phyloP scores from a whole-genome alignment of 2,329 filamentous ascomycete species.

The Stylonectria norvegica region DNA sequence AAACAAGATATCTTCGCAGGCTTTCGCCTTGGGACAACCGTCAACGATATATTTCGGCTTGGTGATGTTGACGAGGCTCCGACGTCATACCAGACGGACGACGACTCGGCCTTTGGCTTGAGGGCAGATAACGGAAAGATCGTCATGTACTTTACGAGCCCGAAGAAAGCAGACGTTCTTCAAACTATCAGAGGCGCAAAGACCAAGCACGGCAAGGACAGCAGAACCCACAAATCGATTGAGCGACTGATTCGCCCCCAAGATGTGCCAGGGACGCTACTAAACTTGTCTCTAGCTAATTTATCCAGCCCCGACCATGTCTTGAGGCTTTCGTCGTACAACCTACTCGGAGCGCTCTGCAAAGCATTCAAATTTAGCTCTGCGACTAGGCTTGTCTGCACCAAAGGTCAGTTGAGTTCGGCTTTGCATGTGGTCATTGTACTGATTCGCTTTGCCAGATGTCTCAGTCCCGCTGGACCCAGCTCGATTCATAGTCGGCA shows the following conservation, averaged over 20 bases:
- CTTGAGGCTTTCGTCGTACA: constrained; percentile 63
- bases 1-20: constrained; percentile 66
- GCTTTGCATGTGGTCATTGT: background rate
- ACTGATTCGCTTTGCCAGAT: constrained; percentile 38
- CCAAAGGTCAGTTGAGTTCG: constrained; percentile 47
- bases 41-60: constrained; percentile 68
- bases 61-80: constrained; percentile 66
- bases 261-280: constrained; percentile 65
- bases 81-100: constrained; percentile 61
- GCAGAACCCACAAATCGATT: constrained; percentile 56
- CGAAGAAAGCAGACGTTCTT: constrained; percentile 60
- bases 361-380: constrained; percentile 65
- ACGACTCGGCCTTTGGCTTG: constrained; percentile 65
- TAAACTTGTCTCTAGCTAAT: constrained; percentile 66
- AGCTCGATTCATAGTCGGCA: constrained; percentile 61
- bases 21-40: constrained; percentile 57
- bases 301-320: constrained; percentile 59
- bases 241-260: constrained; percentile 66
- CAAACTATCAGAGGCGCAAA: constrained; percentile 62
- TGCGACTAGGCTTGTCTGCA: constrained; percentile 58
- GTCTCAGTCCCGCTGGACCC: constrained; percentile 61
- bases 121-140: constrained; percentile 67
- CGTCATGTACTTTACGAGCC: constrained; percentile 68
- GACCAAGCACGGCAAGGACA: constrained; percentile 62
- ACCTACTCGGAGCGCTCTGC: constrained; percentile 63